These are phyloP conservation scores for Malassezia arunalokei DNA, from an alignment of 1,284 basidiomycete species.

Conservation along the genomic window DNA sequence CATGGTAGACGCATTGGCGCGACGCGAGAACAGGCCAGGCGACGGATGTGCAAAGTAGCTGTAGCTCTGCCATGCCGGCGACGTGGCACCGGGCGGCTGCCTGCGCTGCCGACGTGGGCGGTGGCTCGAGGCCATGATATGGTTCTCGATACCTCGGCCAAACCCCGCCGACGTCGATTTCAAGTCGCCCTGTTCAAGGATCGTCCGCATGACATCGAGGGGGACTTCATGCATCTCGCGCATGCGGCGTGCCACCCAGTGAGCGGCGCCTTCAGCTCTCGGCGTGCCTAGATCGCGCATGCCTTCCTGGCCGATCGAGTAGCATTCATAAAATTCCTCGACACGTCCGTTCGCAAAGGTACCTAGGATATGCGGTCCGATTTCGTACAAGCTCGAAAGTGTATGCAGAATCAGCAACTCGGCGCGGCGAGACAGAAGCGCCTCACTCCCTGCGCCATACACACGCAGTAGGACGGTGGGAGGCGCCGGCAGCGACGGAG, in stretches of 20 bases:
- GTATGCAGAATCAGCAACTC: slow-evolving; percentile 44
- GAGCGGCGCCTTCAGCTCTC: slow-evolving; percentile 31
- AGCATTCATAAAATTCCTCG: slow-evolving; percentile 42
- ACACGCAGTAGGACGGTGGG: slow-evolving; percentile 40
- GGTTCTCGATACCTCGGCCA: slow-evolving; percentile 41
- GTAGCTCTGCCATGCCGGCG: slow-evolving; percentile 6
- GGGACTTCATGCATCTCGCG: slow-evolving; percentile 44
- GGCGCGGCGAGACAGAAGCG: slow-evolving; percentile 33
- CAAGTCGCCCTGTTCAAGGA: slow-evolving; percentile 42
- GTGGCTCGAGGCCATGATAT: slow-evolving; percentile 40
- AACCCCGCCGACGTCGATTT: slow-evolving; percentile 32
- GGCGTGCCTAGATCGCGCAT: slow-evolving; percentile 35
- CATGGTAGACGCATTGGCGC: slow-evolving; percentile 32
- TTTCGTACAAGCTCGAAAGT: slow-evolving; percentile 41
- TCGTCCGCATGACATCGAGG: slow-evolving; percentile 39
- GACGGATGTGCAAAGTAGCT: slow-evolving; percentile 16
- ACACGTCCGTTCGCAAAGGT: slow-evolving; percentile 44
- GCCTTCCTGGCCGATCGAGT: slow-evolving; percentile 33
- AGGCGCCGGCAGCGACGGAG: slow-evolving; percentile 10
- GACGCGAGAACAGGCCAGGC: slow-evolving; percentile 7
- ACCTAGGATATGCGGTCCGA: slow-evolving; percentile 44
- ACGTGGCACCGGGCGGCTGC: neutral
- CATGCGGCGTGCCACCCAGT: slow-evolving; percentile 44
- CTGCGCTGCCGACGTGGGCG: slow-evolving; percentile 19
- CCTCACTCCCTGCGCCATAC: slow-evolving; percentile 38